Evolutionary conservation across 2,329 filamentous ascomycete species (phyloP).

Genomic region (Fonsecaea multimorphosa): DNA sequence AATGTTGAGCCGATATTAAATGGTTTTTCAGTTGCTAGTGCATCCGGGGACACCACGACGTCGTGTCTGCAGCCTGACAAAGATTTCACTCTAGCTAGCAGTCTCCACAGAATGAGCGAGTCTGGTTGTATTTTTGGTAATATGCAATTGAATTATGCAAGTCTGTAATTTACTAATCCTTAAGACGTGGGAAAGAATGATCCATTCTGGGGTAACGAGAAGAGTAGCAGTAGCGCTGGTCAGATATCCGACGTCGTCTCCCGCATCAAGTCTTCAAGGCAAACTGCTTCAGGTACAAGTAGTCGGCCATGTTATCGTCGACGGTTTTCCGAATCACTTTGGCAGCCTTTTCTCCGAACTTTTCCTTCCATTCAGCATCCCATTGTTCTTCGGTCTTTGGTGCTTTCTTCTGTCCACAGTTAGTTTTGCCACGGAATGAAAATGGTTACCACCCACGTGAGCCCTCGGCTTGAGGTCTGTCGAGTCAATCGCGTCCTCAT

Average conservation of each 20-base stretch:
- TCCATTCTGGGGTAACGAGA: constrained; percentile 5
- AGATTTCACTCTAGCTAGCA: background rate
- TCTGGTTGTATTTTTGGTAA: background rate
- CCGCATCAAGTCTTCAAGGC: constrained; percentile 57
- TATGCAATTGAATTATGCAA: background rate
- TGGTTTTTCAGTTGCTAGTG: constrained; percentile 3
- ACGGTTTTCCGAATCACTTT: constrained; percentile 65
- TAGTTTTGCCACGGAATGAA: constrained; percentile 31
- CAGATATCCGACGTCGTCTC: background rate
- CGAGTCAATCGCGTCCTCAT: constrained; percentile 90
- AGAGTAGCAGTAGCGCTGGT: background rate
- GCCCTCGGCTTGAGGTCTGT: constrained; percentile 70
- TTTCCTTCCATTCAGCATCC: constrained; percentile 65
- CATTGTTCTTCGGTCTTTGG: constrained; percentile 60
- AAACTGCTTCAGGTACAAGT: constrained; percentile 70
- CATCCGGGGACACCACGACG: background rate
- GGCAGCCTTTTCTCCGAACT: constrained; percentile 65
- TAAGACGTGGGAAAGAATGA: background rate
- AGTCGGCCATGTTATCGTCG: constrained; percentile 64
- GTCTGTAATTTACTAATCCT: background rate
- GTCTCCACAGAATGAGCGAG: background rate
- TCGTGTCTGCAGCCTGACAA: background rate
- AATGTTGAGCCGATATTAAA: constrained; percentile 14
- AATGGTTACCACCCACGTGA: constrained; percentile 47
- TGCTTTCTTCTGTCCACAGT: constrained; percentile 41